These are phyloP conservation scores for Moesziomyces parantarcticus DNA, from an alignment of 1,284 basidiomycete genomes.

Conservation along the genomic window DNA sequence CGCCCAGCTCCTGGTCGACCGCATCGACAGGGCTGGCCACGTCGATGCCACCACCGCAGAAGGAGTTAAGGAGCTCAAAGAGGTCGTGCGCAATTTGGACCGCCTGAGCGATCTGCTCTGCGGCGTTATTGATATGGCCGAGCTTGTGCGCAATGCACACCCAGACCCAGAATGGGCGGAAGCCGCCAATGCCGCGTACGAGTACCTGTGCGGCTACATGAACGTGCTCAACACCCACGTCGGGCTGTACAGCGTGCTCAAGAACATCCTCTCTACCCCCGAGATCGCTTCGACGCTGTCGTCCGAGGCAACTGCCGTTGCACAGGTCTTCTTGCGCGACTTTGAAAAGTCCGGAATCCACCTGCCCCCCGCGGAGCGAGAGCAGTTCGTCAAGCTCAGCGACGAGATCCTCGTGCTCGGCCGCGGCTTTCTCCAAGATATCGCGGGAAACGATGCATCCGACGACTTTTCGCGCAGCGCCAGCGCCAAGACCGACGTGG, in stretches of 20 bases:
- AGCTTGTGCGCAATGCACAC: constrained; percentile 91
- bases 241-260: constrained; percentile 76
- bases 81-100: constrained; percentile 73
- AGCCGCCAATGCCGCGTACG: constrained; percentile 87
- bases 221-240: constrained; percentile 95
- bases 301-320: constrained; percentile 73
- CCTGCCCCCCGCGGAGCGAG: constrained; percentile 80
- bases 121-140: constrained; percentile 94
- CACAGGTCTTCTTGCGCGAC: constrained; percentile 92
- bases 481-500: constrained; percentile 16
- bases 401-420: constrained; percentile 90
- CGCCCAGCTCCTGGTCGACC: constrained; percentile 63
- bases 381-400: constrained; percentile 87
- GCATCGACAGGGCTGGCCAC: constrained; percentile 55
- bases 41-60: constrained; percentile 12
- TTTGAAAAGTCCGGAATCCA: constrained; percentile 98
- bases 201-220: constrained; percentile 94
- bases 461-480: constrained; percentile 43
- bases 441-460: constrained; percentile 45
- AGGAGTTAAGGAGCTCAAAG: constrained; percentile 44
- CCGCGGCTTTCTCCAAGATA: constrained; percentile 79
- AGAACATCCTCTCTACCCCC: constrained; percentile 67
- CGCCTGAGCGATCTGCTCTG: constrained; percentile 93
- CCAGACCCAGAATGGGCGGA: constrained; percentile 85
- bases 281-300: constrained; percentile 64